Percentiles rank a stretch among this genome's conserved stretches.
These are phyloP conservation scores for Salix suchowensis DNA, from an alignment of 345 rosid genomes.

Conservation along the genomic window DNA sequence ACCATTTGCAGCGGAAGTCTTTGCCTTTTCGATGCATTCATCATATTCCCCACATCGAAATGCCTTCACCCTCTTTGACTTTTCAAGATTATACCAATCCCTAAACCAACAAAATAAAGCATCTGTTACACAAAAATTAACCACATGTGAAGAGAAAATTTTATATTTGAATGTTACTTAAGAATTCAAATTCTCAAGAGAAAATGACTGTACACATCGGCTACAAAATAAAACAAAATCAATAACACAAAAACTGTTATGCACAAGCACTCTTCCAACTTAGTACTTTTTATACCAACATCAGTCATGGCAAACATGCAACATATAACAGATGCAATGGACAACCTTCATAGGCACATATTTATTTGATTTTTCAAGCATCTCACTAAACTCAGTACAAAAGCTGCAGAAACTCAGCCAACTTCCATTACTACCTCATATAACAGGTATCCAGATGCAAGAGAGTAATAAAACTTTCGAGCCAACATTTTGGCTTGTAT, in stretches of 20 bases:
- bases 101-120: slow-evolving; percentile 34
- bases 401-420: background rate
- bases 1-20: slow-evolving; percentile 63
- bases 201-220: background rate
- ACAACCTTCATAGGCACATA: background rate
- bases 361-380: background rate
- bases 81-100: slow-evolving; percentile 97
- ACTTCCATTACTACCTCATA: background rate
- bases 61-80: slow-evolving; percentile 88
- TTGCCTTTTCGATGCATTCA: slow-evolving; percentile 76
- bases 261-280: background rate
- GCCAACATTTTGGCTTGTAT: background rate
- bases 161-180: background rate
- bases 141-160: background rate
- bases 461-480: background rate
- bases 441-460: background rate
- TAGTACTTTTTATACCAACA: background rate
- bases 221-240: background rate
- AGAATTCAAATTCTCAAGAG: slow-evolving; percentile 4
- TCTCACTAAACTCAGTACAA: background rate
- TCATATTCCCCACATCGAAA: slow-evolving; percentile 97
- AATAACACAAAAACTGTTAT: background rate
- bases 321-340: background rate
- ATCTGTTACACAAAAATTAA: slow-evolving; percentile 4
- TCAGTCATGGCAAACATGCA: background rate